Evolutionary conservation across 257 asterid species (phyloP), one percentile per base, ranked within the genome.

Genomic region (Thymus quinquecostatus): DNA sequence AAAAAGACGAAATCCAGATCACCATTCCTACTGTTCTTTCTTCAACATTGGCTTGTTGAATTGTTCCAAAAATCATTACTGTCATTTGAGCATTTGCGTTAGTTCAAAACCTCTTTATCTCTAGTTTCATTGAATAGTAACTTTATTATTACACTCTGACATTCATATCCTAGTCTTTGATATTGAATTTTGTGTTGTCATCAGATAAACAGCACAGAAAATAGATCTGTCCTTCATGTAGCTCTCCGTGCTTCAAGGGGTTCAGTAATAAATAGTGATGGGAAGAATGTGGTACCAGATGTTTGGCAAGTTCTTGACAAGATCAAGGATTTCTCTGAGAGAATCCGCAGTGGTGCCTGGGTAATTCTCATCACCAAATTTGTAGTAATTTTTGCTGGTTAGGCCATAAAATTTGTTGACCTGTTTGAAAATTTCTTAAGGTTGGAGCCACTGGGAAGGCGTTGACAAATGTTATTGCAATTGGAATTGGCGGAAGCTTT

Each of bases 401-500:
- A 30, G 60, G 8, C 38, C 56, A 60, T 65, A 29, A 13, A 21
- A 74, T 38, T 41, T 56, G 71, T 51, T 59, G 55, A 75, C 62
- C 73, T 43, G 58, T 44, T 40, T 14, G 34, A 41, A 48, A 21
- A 69, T 2, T 3, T 67, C 75, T 77, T 56, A 81, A 92, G 99
- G 88, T 92, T 76, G 99, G 99, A 84, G 98, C 88, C 79, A 92
- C 99, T 38, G 99, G 99, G 75, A 92, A 95, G 81, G 86, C 61
- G 49, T 78, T 95, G 89, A 88, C 82, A 90, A 92, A 89, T 84
- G 99, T 89, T 76, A 68, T 95, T 78, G 90, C 98, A 36, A 73
- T 95, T 74, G 99, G 99, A 70, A 95, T 95, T 75, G 99, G 99
- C 69, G 99, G 99, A 78, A 95, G 99, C 82, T 95, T 92, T 79